Evolutionary conservation across 2,329 filamentous ascomycete species (phyloP).

Genomic region (Rhexocercosporidium sp.): DNA sequence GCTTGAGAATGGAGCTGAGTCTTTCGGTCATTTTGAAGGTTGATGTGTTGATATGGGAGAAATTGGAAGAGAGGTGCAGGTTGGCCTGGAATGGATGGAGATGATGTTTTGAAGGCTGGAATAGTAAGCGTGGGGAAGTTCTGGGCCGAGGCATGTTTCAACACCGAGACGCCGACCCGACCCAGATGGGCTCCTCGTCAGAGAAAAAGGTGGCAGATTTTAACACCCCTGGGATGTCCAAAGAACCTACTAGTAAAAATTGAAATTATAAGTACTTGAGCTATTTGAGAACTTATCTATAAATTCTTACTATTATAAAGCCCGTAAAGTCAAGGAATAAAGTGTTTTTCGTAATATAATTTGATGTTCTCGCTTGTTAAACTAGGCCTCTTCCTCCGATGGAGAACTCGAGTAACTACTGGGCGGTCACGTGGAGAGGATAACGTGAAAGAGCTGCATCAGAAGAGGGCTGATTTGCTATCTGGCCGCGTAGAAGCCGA

Average conservation of each 20-base stretch:
- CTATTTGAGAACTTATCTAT: no score
- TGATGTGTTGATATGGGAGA: neutral
- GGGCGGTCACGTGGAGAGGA: neutral
- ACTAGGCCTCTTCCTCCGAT: no score
- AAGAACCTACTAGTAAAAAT: no score
- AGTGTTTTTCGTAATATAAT: no score
- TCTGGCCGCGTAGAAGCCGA: neutral
- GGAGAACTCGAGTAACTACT: no score
- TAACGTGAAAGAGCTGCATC: no score
- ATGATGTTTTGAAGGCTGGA: conserved; percentile 1
- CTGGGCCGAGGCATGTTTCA: conserved; percentile 7
- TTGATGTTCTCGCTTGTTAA: no score
- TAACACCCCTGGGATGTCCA: no score
- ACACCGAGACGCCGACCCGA: conserved; percentile 8
- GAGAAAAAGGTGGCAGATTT: no score
- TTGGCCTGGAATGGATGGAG: neutral
- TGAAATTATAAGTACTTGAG: no score
- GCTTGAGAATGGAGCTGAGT: conserved; percentile 85
- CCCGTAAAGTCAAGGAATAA: no score
- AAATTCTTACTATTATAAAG: no score
- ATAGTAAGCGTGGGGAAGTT: conserved; percentile 10
- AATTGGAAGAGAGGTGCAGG: neutral
- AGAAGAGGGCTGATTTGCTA: neutral
- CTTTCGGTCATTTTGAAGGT: conserved; percentile 76
- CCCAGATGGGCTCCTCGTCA: neutral